Base-by-base conservation (phyloP, 139 green algal genomes). In the Chlamydomonas applanata region DNA sequence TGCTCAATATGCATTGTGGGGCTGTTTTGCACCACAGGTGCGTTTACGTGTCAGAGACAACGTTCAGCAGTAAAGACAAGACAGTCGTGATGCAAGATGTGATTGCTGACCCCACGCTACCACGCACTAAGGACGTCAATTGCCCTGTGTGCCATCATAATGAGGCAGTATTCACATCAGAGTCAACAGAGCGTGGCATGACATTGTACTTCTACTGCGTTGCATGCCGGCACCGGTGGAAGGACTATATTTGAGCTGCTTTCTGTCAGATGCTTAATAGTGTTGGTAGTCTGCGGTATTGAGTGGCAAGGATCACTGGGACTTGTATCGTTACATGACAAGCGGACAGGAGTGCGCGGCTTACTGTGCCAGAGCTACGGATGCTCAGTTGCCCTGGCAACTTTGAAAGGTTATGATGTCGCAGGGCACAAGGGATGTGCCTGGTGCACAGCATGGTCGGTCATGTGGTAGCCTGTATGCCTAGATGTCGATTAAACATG, bases 111-210 rank as follows among this genome's bases (percentile, higher is more conserved):
- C 93, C 93, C 5, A 97, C 93, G 2, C 80, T 97, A 69, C 93
- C 93, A 3, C 85, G 92, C 52, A 97, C 93, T 13, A 86, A 83
- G 54, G 93, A 97, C 33, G 90, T 94, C 44, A 66, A 78, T 20
- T 97, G 93, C 77, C 90, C 91, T 0, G 36, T 71, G 2, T 97
- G 93, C 81, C 63, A 80, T 13, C 80, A 97, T 74, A 92, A 95
- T 45, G 93, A 97, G 80, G 91, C 91, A 0, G 93, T 97, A 0
- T 97, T 94, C 80, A 93, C 96, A 69, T 92, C 86, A 1, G 83
- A 87, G 20, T 85, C 74, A 67, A 94, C 89, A 32, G 92, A 95
- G 71, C 70, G 87, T 79, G 93, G 91, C 66, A 97, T 96, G 91
- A 95, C 90, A 1, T 76, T 97, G 22, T 97, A 94, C 83, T 94